Conservation (phyloP, 352 stramenopile species). For the Phytophthora vignae region DNA sequence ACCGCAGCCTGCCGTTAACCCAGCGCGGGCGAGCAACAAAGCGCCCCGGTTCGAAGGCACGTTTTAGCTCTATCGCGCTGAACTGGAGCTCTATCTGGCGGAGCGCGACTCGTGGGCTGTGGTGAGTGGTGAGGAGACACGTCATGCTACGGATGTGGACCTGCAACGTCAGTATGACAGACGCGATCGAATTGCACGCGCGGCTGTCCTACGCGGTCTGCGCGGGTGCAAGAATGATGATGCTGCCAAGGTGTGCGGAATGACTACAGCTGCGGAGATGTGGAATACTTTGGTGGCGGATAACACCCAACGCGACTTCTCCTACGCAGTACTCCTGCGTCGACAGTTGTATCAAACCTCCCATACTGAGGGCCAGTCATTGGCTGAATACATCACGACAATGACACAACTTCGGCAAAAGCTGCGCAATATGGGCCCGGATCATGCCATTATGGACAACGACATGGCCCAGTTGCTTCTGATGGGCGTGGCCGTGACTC, state of each 20-base stretch:
- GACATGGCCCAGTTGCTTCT: conserved; percentile 11
- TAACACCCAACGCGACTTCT: conserved; percentile 4
- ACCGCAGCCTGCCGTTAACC: too few species aligned
- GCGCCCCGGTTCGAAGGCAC: not conserved
- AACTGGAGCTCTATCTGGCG: not conserved
- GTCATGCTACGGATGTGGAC: not conserved
- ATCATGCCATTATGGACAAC: conserved; percentile 1
- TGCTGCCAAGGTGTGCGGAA: conserved; percentile 13
- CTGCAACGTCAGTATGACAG: not conserved
- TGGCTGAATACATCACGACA: conserved; percentile 2
- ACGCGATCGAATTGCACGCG: not conserved
- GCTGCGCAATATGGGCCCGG: conserved; percentile 4
- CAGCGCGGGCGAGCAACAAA: not conserved
- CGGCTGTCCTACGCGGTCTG: not conserved
- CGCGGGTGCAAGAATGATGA: conserved; percentile 14
- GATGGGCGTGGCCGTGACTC: conserved; percentile 1
- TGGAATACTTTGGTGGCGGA: conserved; percentile 4
- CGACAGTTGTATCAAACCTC: conserved; percentile 5
- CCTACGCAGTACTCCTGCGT: conserved; percentile 2
- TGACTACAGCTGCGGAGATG: conserved; percentile 3
- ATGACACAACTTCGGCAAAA: conserved; percentile 9
- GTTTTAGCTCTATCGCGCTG: not conserved
- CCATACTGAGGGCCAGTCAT: not conserved
- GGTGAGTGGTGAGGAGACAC: not conserved
- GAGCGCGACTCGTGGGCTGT: not conserved